Evolutionary conservation across 306 rosid genomes (phyloP), one percentile per base, ranked within the genome.

Genomic region (Castanospermum australe): DNA sequence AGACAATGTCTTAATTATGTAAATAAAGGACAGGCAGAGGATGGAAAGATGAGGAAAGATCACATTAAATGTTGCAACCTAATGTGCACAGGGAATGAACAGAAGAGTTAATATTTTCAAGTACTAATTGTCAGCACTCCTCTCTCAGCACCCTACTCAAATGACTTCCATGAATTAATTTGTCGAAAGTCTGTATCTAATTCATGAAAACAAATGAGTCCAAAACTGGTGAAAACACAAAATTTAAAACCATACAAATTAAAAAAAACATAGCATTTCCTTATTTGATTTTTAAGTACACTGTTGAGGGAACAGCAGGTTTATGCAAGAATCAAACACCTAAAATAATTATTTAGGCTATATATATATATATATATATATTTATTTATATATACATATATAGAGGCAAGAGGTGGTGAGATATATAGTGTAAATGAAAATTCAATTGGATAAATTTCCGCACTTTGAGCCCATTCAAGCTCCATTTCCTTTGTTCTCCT

Each of bases 1-100:
- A 80, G 44, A 66, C 22, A 84, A 60, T 75, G 57, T 62, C 33
- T 8, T 28, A 73, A 24, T 52, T n/a, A 51, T 10, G 44, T 36
- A 63, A 76, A 36, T 41, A 50, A 63, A 6, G 48, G 17, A 62
- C 30, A 65, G 47, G 33, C 22, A 18, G 44, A 17, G 36, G 63
- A 71, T 51, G 76, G 33, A 17, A 69, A 57, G 39, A 68, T 42
- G 56, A 25, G 47, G 35, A 55, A 78, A 67, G 24, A 35, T 24
- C 55, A 45, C 18, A 62, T 22, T 41, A 63, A 39, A 44, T 5
- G 21, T 17, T 50, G 59, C 13, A 22, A 61, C 77, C 33, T 35
- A 11, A 21, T 5, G 35, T 65, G 10, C 52, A 65, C 11, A 39
- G 52, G 33, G 22, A 20, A 64, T 38, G 9, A 50, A 4, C 12